Percentiles rank a stretch among this genome's conserved stretches.
Evolutionary conservation across 495 filamentous ascomycete genomes (phyloP).

Genomic region (Aeminium ludgeri): DNA sequence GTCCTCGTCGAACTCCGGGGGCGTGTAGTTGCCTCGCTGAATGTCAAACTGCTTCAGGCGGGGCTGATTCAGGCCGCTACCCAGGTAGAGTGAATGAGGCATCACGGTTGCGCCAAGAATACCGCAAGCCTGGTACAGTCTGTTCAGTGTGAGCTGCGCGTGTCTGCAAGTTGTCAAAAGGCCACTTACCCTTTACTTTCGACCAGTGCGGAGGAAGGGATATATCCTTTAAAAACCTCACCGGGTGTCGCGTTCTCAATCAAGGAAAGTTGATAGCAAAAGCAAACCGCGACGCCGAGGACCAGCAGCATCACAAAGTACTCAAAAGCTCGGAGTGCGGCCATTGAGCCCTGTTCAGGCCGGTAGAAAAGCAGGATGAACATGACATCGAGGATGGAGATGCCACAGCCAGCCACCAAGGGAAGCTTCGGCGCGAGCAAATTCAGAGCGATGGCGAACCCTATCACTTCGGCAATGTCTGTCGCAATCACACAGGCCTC

Average conservation of each 20-base stretch:
- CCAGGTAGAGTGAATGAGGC: conserved; percentile 81
- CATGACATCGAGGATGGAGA: conserved; percentile 72
- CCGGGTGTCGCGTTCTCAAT: conserved; percentile 52
- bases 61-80: conserved; percentile 74
- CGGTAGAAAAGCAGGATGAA: conserved; percentile 72
- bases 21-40: background rate
- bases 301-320: conserved; percentile 64
- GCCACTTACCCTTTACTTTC: conserved; percentile 21
- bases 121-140: conserved; percentile 72
- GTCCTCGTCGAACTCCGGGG: conserved; percentile 11
- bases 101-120: conserved; percentile 90
- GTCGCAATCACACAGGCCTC: conserved; percentile 76
- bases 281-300: conserved; percentile 73
- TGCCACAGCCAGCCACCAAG: conserved; percentile 69
- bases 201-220: conserved; percentile 61
- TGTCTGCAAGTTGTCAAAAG: conserved; percentile 19
- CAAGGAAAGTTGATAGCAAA: conserved; percentile 72
- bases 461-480: conserved; percentile 86
- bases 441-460: conserved; percentile 81
- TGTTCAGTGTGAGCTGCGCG: conserved; percentile 14
- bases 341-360: conserved; percentile 36
- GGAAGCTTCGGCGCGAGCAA: conserved; percentile 51
- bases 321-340: conserved; percentile 61
- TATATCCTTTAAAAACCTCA: conserved; percentile 68
- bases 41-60: conserved; percentile 64